phyloP scores from a whole-genome alignment of 306 rosid genomes.

The Cercis canadensis region DNA sequence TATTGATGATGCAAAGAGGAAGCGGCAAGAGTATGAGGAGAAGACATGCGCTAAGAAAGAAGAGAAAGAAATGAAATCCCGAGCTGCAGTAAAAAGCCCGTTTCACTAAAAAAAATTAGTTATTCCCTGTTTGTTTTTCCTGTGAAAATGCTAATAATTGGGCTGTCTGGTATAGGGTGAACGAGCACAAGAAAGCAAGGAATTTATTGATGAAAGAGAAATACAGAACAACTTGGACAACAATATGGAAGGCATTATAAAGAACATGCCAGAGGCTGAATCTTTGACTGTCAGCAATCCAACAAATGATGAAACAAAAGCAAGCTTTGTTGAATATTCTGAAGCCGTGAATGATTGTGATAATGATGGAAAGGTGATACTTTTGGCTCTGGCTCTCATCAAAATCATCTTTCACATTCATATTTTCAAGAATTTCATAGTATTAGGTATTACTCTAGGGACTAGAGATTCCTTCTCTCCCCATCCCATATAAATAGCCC shows the following conservation, averaged over 20 bases:
- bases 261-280: constrained; percentile 45
- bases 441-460: constrained; percentile 10
- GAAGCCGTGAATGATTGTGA: constrained; percentile 39
- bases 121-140: constrained; percentile 12
- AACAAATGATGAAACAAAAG: constrained; percentile 41
- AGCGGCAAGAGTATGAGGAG: constrained; percentile 60
- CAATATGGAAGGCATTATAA: constrained; percentile 30
- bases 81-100: constrained; percentile 51
- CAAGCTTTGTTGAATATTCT: constrained; percentile 37
- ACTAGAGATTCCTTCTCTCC: constrained; percentile 4
- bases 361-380: constrained; percentile 53
- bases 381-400: constrained; percentile 22
- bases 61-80: constrained; percentile 46
- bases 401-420: constrained; percentile 20
- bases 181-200: constrained; percentile 49
- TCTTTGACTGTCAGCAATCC: constrained; percentile 38
- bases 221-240: constrained; percentile 43
- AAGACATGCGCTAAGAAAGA: constrained; percentile 63
- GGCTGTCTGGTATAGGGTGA: constrained; percentile 60
- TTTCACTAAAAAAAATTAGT: constrained; percentile 28
- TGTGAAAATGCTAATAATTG: constrained; percentile 31
- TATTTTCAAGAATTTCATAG: constrained; percentile 30
- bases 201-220: constrained; percentile 44
- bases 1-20: constrained; percentile 64
- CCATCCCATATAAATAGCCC: constrained; percentile 10